These are phyloP conservation scores for Helenozyma baotianmanensis DNA, from an alignment of 805 yeast species.

Conservation along the genomic window DNA sequence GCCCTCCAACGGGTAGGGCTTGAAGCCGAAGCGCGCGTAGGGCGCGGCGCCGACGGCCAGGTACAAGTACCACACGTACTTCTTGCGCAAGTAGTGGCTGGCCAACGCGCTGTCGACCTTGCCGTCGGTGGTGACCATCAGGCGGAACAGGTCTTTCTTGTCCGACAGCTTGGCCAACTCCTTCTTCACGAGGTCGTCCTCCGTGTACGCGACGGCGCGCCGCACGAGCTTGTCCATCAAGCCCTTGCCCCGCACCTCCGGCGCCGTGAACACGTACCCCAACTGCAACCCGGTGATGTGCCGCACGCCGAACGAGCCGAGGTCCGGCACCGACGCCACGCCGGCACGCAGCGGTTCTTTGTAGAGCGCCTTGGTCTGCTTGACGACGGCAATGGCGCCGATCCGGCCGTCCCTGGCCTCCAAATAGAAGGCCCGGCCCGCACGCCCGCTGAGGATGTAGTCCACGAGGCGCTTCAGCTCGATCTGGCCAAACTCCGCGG, in stretches of 20 bases:
- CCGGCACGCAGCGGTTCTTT: constrained; percentile 22
- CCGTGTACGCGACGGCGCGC: constrained; percentile 27
- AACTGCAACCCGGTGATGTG: constrained; percentile 24
- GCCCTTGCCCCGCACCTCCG: constrained; percentile 25
- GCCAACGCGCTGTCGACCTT: constrained; percentile 26
- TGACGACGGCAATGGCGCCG: constrained; percentile 22
- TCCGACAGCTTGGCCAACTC: constrained; percentile 18
- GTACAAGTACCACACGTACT: constrained; percentile 49
- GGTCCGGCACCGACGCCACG: constrained; percentile 26
- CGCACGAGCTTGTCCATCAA: constrained; percentile 24
- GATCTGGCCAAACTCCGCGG: constrained; percentile 21
- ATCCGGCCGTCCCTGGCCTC: constrained; percentile 19
- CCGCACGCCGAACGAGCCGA: constrained; percentile 29
- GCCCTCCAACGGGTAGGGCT: constrained; percentile 30
- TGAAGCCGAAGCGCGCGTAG: constrained; percentile 63
- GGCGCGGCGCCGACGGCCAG: constrained; percentile 69
- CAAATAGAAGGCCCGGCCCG: constrained; percentile 23
- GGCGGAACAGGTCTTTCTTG: constrained; percentile 26
- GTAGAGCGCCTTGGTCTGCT: constrained; percentile 23
- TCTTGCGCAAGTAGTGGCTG: constrained; percentile 28
- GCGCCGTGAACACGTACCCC: constrained; percentile 24
- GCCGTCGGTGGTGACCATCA: constrained; percentile 28
- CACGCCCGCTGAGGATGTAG: constrained; percentile 15
- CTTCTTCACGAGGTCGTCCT: constrained; percentile 24
- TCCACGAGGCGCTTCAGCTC: constrained; percentile 12